These are phyloP conservation scores for Syzygium aromaticum DNA, from an alignment of 345 rosid genomes.

Conservation along the genomic window DNA sequence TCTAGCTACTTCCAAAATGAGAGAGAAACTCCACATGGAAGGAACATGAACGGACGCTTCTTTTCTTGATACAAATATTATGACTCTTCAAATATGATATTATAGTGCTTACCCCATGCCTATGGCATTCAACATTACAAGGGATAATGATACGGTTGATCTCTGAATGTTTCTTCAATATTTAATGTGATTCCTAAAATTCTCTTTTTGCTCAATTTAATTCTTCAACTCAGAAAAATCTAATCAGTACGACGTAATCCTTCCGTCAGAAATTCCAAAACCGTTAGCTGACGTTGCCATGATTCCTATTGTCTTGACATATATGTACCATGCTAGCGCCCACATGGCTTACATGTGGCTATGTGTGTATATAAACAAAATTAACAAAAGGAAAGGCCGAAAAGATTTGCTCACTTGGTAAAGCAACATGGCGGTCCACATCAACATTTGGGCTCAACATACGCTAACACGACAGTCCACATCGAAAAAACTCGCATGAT, in stretches of 20 bases:
- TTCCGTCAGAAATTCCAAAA: not conserved
- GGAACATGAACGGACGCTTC: not conserved
- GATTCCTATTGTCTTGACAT: too few relatives aligned
- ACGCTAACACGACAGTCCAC: not conserved
- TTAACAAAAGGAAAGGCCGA: not conserved
- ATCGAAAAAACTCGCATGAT: not conserved
- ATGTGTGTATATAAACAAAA: not conserved
- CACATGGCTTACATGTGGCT: not conserved
- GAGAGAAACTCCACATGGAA: not conserved
- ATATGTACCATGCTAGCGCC: not conserved
- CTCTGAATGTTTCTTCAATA: not conserved
- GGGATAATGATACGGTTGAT: fast-evolving
- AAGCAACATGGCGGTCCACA: not conserved
- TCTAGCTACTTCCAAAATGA: not conserved
- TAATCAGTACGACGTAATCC: not conserved
- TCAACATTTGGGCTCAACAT: not conserved
- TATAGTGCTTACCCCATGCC: not conserved
- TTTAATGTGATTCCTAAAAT: not conserved
- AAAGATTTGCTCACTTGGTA: not conserved
- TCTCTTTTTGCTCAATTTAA: not conserved
- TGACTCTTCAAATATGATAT: not conserved
- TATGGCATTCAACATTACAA: not conserved
- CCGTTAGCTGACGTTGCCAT: not conserved
- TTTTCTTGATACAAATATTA: not conserved
- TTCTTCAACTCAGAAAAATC: not conserved